These are phyloP conservation scores for Trichosporon asahii DNA, from an alignment of 1,284 basidiomycete species.

Conservation along the genomic window DNA sequence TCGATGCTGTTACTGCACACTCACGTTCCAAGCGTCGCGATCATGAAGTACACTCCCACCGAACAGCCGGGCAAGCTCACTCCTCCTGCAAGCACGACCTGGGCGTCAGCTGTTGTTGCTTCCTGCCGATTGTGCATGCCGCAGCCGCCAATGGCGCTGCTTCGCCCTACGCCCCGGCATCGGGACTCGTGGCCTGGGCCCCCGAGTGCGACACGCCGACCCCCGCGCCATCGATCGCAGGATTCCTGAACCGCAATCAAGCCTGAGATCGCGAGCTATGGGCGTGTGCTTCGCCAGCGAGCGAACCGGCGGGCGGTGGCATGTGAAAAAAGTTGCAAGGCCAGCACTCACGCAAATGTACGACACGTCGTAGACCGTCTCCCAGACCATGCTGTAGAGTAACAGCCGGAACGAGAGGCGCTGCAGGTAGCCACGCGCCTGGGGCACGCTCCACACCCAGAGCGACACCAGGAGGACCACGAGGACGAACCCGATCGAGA, in stretches of 20 bases:
- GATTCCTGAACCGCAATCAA: neutral
- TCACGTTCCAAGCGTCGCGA: constrained; percentile 33
- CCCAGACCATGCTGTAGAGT: constrained; percentile 34
- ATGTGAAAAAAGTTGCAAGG: neutral
- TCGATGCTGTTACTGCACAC: constrained; percentile 14
- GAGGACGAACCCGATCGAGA: constrained; percentile 20
- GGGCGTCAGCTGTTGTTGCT: neutral
- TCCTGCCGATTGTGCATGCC: neutral
- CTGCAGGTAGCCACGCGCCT: constrained; percentile 31
- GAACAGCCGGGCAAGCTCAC: constrained; percentile 22
- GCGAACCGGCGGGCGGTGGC: no score
- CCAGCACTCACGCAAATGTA: constrained; percentile 31
- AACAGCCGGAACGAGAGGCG: constrained; percentile 41
- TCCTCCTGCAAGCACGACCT: constrained; percentile 8
- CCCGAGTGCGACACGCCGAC: constrained; percentile 3
- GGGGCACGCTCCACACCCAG: constrained; percentile 22
- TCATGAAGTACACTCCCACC: constrained; percentile 35
- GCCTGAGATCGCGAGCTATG: neutral
- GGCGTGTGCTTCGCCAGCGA: neutral
- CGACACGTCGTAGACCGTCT: constrained; percentile 33
- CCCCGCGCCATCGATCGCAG: constrained; percentile 1
- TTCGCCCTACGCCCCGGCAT: neutral
- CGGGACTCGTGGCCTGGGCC: neutral
- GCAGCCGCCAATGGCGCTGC: neutral
- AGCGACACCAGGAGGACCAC: constrained; percentile 19